Evolutionary conservation across 495 filamentous ascomycete species (phyloP), one percentile per base, ranked within the genome.

Genomic region (Aspergillus kassunensis): DNA sequence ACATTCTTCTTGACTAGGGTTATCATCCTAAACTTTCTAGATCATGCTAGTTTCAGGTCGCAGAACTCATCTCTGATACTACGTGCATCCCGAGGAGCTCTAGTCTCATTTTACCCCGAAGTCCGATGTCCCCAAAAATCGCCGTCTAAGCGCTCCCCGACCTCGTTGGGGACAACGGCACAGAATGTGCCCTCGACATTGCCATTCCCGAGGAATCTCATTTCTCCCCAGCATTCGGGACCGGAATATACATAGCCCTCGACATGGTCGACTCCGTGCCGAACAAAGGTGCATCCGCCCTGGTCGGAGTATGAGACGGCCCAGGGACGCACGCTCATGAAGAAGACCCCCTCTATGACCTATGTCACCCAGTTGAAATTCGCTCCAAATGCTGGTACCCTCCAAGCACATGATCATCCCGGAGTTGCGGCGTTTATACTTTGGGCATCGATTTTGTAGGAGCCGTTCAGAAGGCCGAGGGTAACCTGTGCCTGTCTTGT

Each of bases 131-230:
- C 55, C 35, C 29, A 49, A 15, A 57, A 53, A 11, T 49, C 36
- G 34, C 49, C 49, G 40, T 57, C 31, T 39, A 44, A 39, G 6
- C 19, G 39, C 24, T 29, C 37, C 4, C 44, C 34, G 4, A 8
- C n/a, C 12, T n/a, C n/a, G 27, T 44, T 21, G 11, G 39, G 31
- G n/a, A 40, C 5, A 29, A 56, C 20, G 18, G n/a, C 18, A 44
- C 33, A 40, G 3, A 50, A 49, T 3, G 39, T 57, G 2, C 55
- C 49, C 19, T 57, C 44, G 12, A 57, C 31, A 29, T 25, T n/a
- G 1, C 49, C 44, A 34, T 53, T 25, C 2, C 48, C 49, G 19
- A 53, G 13, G 35, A 57, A 53, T 21, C 49, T 43, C 44, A 57
- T 53, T 23, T 43, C 39, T n/a, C 55, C 55, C 7, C 4, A 6